Percentiles rank a stretch among this genome's conserved stretches.
These are phyloP conservation scores for Pythium phragmiticola DNA, from an alignment of 352 stramenopile species.

Conservation along the genomic window DNA sequence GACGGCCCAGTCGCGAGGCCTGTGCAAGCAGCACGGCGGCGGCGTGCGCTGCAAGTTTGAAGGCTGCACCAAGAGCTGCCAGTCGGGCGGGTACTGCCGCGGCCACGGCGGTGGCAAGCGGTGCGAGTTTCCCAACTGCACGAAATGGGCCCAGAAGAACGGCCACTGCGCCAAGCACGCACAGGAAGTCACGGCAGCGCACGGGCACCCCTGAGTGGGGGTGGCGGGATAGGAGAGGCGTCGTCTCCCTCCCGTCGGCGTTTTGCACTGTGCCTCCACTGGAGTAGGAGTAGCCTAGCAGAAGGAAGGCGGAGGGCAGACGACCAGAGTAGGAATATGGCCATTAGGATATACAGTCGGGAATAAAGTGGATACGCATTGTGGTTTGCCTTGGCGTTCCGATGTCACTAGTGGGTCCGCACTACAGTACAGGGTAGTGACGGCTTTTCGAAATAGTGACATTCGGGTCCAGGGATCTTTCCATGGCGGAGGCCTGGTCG, in stretches of 20 bases:
- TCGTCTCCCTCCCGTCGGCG: no score
- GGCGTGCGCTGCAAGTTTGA: slow-evolving; percentile 86
- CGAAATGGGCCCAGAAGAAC: slow-evolving; percentile 88
- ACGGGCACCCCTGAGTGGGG: slow-evolving; percentile 4
- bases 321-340: no score
- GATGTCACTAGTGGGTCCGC: no score
- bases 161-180: slow-evolving; percentile 85
- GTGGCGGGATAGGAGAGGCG: no score
- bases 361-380: background rate
- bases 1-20: slow-evolving; percentile 77
- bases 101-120: slow-evolving; percentile 83
- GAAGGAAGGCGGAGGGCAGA: background rate
- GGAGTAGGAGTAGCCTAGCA: no score
- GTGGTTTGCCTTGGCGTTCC: background rate
- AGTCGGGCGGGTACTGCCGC: slow-evolving; percentile 83
- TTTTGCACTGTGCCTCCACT: no score
- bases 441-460: background rate
- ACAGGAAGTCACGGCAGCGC: slow-evolving; percentile 54
- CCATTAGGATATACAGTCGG: no score
- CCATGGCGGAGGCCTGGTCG: background rate
- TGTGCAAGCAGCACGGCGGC: slow-evolving; percentile 85
- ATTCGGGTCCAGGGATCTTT: background rate
- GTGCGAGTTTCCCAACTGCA: slow-evolving; percentile 81
- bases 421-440: background rate
- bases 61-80: slow-evolving; percentile 85